These are phyloP conservation scores for Zoysia matrella DNA, from an alignment of 202 grass and related monocot species.

Conservation along the genomic window DNA sequence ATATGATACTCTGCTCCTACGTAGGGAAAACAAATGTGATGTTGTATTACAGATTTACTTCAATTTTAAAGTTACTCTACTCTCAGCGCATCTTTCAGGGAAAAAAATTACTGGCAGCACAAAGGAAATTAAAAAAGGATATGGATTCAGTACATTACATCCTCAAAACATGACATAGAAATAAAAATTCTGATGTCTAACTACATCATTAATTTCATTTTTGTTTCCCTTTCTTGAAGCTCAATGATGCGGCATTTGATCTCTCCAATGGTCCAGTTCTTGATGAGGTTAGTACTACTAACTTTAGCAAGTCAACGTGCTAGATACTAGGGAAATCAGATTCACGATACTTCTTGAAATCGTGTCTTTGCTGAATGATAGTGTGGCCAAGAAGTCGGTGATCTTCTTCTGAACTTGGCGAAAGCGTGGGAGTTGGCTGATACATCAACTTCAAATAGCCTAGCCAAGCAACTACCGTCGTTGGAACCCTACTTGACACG, in stretches of 20 bases:
- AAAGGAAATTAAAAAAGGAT: background rate
- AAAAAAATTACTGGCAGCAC: background rate
- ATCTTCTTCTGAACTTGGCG: conserved; percentile 75
- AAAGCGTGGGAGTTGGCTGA: conserved; percentile 81
- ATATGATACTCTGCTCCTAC: background rate
- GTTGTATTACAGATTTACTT: background rate
- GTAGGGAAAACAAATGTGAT: background rate
- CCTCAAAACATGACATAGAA: background rate
- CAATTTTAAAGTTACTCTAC: background rate
- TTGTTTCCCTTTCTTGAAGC: conserved; percentile 48
- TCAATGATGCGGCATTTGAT: conserved; percentile 95
- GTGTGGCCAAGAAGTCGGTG: conserved; percentile 81
- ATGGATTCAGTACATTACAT: background rate
- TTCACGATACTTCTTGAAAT: background rate
- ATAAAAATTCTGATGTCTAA: background rate
- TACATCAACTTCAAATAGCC: conserved; percentile 66
- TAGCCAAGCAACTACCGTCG: conserved; percentile 68
- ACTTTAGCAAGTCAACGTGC: background rate
- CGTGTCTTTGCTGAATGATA: conserved; percentile 27
- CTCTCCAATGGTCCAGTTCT: conserved; percentile 86
- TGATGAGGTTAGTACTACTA: conserved; percentile 53
- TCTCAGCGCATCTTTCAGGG: no score
- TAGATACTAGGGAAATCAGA: background rate
- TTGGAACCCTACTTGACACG: conserved; percentile 62
- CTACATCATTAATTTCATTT: background rate